These are phyloP conservation scores for Sungouiozyma ichnusensis DNA, from an alignment of 805 yeast species.

Conservation along the genomic window DNA sequence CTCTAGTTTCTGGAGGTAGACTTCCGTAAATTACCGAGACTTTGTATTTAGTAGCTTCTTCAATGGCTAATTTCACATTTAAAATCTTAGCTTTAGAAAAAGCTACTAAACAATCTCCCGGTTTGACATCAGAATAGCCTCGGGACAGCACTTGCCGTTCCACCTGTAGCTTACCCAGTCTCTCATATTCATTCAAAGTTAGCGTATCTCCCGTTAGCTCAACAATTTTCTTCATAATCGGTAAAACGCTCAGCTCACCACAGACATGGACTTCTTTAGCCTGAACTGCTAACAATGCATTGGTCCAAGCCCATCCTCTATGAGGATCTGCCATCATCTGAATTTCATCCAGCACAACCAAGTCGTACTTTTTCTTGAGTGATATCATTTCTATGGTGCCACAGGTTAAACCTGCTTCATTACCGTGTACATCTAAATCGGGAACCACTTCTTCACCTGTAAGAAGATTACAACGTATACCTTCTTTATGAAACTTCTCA, in stretches of 20 bases:
- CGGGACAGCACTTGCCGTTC: constrained; percentile 32
- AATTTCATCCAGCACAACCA: constrained; percentile 89
- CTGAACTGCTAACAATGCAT: constrained; percentile 74
- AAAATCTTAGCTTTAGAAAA: constrained; percentile 70
- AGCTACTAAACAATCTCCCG: constrained; percentile 86
- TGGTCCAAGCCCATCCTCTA: constrained; percentile 93
- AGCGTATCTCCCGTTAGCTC: constrained; percentile 71
- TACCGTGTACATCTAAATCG: constrained; percentile 58
- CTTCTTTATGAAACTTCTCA: constrained; percentile 62
- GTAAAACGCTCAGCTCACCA: constrained; percentile 84
- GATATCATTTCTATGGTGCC: constrained; percentile 94
- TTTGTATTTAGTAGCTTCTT: constrained; percentile 45
- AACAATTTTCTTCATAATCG: constrained; percentile 48
- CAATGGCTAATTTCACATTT: constrained; percentile 59
- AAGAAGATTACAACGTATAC: constrained; percentile 65
- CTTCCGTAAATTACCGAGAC: constrained; percentile 94
- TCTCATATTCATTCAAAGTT: constrained; percentile 55
- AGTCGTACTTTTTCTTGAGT: constrained; percentile 56
- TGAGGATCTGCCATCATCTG: constrained; percentile 79
- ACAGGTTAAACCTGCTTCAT: constrained; percentile 62
- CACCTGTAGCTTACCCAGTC: constrained; percentile 63
- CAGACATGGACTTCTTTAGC: constrained; percentile 86
- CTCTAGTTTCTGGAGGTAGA: constrained; percentile 88
- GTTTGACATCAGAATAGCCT: constrained; percentile 21
- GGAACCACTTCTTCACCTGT: constrained; percentile 94